These are phyloP conservation scores for Phialemoniopsis sp. DNA, from an alignment of 2,329 filamentous ascomycete genomes.

Conservation along the genomic window DNA sequence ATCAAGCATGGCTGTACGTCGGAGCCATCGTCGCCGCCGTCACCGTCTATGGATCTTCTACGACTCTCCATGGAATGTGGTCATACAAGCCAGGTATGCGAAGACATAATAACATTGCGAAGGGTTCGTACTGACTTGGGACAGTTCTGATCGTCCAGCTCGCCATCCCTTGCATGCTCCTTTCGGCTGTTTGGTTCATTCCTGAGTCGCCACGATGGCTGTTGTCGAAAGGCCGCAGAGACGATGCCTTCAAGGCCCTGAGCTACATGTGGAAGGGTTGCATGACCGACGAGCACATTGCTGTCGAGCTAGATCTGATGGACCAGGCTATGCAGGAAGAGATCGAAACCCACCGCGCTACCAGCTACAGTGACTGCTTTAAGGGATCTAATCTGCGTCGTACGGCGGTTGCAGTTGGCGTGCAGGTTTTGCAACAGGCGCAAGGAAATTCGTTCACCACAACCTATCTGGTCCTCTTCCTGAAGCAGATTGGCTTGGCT, in stretches of 20 bases:
- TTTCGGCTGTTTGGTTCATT: slow-evolving; percentile 4
- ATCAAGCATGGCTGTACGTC: slow-evolving; percentile 5
- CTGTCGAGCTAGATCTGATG: slow-evolving; percentile 7
- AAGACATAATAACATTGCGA: no score
- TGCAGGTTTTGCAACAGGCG: slow-evolving; percentile 8
- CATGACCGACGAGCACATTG: slow-evolving; percentile 6
- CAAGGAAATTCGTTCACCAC: slow-evolving; percentile 7
- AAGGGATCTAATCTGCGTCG: no score
- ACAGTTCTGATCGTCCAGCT: slow-evolving; percentile 1
- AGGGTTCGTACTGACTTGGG: no score
- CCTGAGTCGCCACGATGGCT: slow-evolving; percentile 66
- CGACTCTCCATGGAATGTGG: no score
- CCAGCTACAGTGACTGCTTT: slow-evolving; percentile 9
- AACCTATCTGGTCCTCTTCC: slow-evolving; percentile 13
- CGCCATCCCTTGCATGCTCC: neutral
- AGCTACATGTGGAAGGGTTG: slow-evolving; percentile 1
- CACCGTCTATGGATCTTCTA: no score
- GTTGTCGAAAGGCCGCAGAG: slow-evolving; percentile 46
- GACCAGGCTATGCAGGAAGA: slow-evolving; percentile 7
- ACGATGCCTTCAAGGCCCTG: neutral
- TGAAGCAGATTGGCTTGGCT: slow-evolving; percentile 10
- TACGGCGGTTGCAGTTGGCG: slow-evolving; percentile 9
- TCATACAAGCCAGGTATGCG: no score
- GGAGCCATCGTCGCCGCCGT: slow-evolving; percentile 7
- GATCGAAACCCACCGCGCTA: slow-evolving; percentile 7